Evolutionary conservation across 305 asterid genomes (phyloP), one percentile per base, ranked within the genome.

Genomic region (Fraxinus greggii): DNA sequence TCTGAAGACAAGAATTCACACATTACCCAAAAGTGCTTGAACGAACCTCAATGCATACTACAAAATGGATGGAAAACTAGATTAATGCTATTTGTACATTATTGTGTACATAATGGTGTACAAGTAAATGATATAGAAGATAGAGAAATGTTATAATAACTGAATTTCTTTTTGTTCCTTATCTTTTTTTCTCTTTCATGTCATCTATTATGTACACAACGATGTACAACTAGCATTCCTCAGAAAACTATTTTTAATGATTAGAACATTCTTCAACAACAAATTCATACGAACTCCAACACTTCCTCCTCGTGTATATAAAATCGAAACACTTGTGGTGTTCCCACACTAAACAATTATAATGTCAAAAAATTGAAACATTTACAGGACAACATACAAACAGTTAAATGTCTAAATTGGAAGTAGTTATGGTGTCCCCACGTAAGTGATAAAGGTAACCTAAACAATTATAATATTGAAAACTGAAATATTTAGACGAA

Each of bases 1-100:
- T 94, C 96, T 94, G 88, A 61, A 59, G 77, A 48, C 56, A 79
- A 82, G 3, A 5, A 2, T 5, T 36, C 69, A 45, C 45, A 32
- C 40, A 5, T 54, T 24, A n/a, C 10, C 40, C 5, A 4, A 29
- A 73, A 51, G 24, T n/a, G 54, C 17, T 21, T 15, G 3, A 73
- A 70, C 7, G 77, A 86, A 74, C 78, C 2, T 32, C 26, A 33
- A 28, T 3, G 29, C 19, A 10, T 12, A 76, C 3, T 40, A 73
- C 31, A 33, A 74, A 29, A 26, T 54, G 0, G 19, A 21, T 28
- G 23, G 19, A 15, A 15, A 13, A 48, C 35, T 32, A 32, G 35
- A 32, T 32, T 32, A 32, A 32, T 32, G 35, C 5, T 4, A 32
- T 32, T 32, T 32, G 7, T 5, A 33, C 1, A 33, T 33, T 4